Evolutionary conservation across 1,284 basidiomycete species (phyloP), one percentile per base, ranked within the genome.

Genomic region (Xanthoconium separans): DNA sequence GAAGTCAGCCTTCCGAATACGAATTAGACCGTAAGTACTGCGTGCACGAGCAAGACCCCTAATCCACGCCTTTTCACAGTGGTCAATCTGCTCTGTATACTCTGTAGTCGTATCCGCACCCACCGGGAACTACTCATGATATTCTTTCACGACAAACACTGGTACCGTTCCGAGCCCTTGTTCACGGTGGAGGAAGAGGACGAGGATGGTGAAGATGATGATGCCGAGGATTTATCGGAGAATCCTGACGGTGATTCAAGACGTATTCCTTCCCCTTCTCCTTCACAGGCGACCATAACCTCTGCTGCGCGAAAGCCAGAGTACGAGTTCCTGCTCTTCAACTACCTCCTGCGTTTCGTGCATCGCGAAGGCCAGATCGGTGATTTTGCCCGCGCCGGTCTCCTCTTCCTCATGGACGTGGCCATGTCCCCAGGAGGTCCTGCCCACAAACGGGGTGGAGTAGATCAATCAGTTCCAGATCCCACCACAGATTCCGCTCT

Each of bases 351-450:
- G 18, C 92, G 95, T 4, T 98, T 95, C 66, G 90, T 95, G 20
- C 96, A 98, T 68, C 84, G 95, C 50, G 95, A 98, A 74, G 94
- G 94, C 29, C 83, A 89, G 31, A 94, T 93, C 29, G 96, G 96
- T 15, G 95, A 98, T 68, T 92, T 93, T 65, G 94, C 96, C 4
- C 84, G 96, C 11, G 93, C 93, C 4, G 96, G 95, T 9, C 74
- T 98, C 33, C 75, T 96, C 15, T 94, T 96, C 70, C 80, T 98
- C 43, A 90, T 98, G 82, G 94, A 97, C 64, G 89, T 98, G 37
- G 93, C 93, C 4, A 94, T 95, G 85, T 88, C 87, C 29, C 83
- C 87, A 4, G 78, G 80, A 45, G 81, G 84, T 52, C 70, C 78
- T 11, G 70, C 68, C 31, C 79, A 74, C 55, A 74, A 66, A 50